These are phyloP conservation scores for Xanthoparmelia taractica DNA, from an alignment of 495 filamentous ascomycete species.

Conservation along the genomic window DNA sequence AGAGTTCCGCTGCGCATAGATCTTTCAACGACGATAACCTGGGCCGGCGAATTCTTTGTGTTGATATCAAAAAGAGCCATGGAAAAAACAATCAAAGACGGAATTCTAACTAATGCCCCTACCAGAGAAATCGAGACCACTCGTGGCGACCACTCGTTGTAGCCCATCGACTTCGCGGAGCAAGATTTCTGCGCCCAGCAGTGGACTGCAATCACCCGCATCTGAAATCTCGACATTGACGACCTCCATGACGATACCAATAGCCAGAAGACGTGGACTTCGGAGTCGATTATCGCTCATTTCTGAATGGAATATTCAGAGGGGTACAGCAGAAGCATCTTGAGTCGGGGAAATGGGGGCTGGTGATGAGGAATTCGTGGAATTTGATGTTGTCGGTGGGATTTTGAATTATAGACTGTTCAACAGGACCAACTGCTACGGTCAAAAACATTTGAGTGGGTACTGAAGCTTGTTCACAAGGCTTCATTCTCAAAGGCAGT, in stretches of 20 bases:
- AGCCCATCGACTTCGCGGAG: neutral
- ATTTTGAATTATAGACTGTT: too few relatives aligned
- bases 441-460: too few relatives aligned
- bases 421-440: too few relatives aligned
- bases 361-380: too few relatives aligned
- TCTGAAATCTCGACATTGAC: neutral
- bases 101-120: neutral
- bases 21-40: neutral
- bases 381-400: too few relatives aligned
- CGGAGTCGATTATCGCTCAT: neutral
- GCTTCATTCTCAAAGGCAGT: too few relatives aligned
- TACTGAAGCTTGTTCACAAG: too few relatives aligned
- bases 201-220: neutral
- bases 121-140: neutral
- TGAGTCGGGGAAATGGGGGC: too few relatives aligned
- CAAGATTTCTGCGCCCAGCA: neutral
- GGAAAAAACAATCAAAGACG: neutral
- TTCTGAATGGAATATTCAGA: slow-evolving; percentile 27
- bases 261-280: neutral
- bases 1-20: neutral
- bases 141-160: neutral
- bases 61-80: neutral
- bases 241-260: neutral
- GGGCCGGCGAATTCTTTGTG: neutral
- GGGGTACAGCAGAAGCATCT: slow-evolving; percentile 56